Evolutionary conservation across 2,329 filamentous ascomycete genomes (phyloP), one percentile per base, ranked within the genome.

Genomic region (Penicillium sp.): DNA sequence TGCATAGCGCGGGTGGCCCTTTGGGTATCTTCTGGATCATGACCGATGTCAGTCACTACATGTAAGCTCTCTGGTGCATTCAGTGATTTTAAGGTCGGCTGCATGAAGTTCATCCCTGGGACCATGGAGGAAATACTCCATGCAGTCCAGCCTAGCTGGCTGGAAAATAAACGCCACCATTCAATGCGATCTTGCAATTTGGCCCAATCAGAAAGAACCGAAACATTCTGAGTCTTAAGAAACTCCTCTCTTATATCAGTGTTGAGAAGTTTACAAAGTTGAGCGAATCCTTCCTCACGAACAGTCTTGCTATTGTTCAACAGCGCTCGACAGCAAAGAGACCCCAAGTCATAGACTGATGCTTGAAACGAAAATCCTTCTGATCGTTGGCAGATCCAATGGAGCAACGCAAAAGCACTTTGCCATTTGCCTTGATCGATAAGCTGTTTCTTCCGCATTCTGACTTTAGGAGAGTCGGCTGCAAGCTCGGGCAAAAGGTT

Each of bases 361-460:
- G 42, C 36, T 7, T 68, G 58, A 13, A 70, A 65, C 9, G 70
- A 63, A 4, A 35, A 10, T 1, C 57, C 56, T 5, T 62, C 62
- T 19, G 60, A 63, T 2, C 67, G 56, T 23, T 66, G 35, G 18
- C 66, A 67, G 1, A 71, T 51, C 68, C 69, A 71, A 9, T 44
- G 45, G 1, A 60, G 8, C 3, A 67, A 42, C 0, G 47, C 16
- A 29, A 71, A 66, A 0, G 63, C 67, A 1, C 29, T 34, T 5
- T 41, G 7, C 68, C 68, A 71, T 1, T 66, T 44, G 1, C 41
- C 51, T 2, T 32, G 32, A 0, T 27, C n/a, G 3, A 61, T 53
- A 0, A 56, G 32, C 0, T 36, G 18, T 7, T 65, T 50, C 1
- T 60, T 51, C 0, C 51, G 58, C 18, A 34, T 32, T n/a, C 53